Percentiles rank a stretch among this genome's conserved stretches.
These are phyloP conservation scores for Penicillium sp. DNA, from an alignment of 2,329 filamentous ascomycete species.

Conservation along the genomic window DNA sequence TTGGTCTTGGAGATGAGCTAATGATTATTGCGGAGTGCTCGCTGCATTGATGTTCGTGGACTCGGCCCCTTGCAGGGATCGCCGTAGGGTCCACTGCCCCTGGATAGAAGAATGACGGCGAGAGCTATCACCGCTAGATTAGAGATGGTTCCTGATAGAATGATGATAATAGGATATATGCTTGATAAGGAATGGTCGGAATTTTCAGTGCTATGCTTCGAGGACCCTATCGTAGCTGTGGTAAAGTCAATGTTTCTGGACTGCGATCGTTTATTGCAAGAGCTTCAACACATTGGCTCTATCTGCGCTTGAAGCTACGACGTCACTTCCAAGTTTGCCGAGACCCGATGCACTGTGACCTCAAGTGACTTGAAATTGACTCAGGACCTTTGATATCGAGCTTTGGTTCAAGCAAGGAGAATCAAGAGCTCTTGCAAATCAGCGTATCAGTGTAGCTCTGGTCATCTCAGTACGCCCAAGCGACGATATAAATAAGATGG, in stretches of 20 bases:
- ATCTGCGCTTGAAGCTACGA: not conserved
- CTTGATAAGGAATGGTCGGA: too few species aligned
- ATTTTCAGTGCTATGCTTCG: too few species aligned
- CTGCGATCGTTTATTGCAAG: not conserved
- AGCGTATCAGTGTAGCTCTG: not conserved
- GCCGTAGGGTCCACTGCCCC: not conserved
- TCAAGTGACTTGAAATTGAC: not conserved
- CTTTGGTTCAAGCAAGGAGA: not conserved
- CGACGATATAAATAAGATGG: not conserved
- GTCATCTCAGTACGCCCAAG: not conserved
- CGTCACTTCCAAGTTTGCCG: not conserved
- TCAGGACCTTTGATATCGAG: not conserved
- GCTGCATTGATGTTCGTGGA: not conserved
- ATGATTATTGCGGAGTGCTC: not conserved
- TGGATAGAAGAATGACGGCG: not conserved
- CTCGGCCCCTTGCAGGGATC: conserved; percentile 5
- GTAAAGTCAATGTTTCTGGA: not conserved
- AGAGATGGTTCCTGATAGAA: not conserved
- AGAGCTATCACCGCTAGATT: not conserved
- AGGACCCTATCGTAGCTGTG: not conserved
- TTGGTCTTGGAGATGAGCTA: not conserved
- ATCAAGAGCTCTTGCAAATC: not conserved
- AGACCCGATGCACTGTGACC: conserved; percentile 10
- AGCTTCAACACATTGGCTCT: not conserved
- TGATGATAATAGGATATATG: not conserved